Evolutionary conservation across 164 flowering plant genomes (phyloP).

Genomic region (Malania oleifera): DNA sequence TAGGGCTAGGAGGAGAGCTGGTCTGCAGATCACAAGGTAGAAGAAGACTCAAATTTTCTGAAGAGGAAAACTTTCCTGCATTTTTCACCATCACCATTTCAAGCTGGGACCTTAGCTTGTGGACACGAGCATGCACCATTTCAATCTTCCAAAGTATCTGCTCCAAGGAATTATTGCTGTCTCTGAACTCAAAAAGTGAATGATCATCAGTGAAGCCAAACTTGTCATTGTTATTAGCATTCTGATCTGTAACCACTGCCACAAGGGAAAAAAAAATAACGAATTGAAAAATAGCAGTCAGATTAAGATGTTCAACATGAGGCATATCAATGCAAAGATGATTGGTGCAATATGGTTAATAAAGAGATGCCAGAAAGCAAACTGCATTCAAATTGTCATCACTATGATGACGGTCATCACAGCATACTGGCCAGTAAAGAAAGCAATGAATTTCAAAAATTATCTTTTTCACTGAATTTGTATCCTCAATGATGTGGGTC

Average conservation of each 20-base stretch:
- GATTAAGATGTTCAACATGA: too few species aligned
- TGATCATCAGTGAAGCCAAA: conserved; percentile 31
- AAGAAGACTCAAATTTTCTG: conserved; percentile 66
- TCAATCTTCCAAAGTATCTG: conserved; percentile 65
- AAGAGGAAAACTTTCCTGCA: conserved; percentile 55
- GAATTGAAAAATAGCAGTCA: too few species aligned
- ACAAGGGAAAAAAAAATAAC: too few species aligned
- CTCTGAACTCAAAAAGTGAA: conserved; percentile 29
- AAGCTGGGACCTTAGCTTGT: conserved; percentile 49
- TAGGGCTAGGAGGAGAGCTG: conserved; percentile 61
- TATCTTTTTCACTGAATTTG: too few species aligned
- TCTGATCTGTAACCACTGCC: conserved; percentile 40
- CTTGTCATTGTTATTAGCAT: conserved; percentile 28
- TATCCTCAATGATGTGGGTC: too few species aligned
- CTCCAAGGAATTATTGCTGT: conserved; percentile 42
- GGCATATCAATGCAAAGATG: too few species aligned
- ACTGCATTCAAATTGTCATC: not conserved
- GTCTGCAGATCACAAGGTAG: conserved; percentile 45
- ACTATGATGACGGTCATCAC: not conserved
- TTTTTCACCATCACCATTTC: conserved; percentile 42
- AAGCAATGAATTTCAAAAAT: too few species aligned
- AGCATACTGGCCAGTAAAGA: too few species aligned
- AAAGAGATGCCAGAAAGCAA: too few species aligned
- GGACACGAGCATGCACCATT: conserved; percentile 42
- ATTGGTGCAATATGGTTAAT: too few species aligned